Percentiles rank a stretch among this genome's conserved stretches.
Evolutionary conservation across 306 rosid genomes (phyloP).

Genomic region (Pterocarpus santalinus): DNA sequence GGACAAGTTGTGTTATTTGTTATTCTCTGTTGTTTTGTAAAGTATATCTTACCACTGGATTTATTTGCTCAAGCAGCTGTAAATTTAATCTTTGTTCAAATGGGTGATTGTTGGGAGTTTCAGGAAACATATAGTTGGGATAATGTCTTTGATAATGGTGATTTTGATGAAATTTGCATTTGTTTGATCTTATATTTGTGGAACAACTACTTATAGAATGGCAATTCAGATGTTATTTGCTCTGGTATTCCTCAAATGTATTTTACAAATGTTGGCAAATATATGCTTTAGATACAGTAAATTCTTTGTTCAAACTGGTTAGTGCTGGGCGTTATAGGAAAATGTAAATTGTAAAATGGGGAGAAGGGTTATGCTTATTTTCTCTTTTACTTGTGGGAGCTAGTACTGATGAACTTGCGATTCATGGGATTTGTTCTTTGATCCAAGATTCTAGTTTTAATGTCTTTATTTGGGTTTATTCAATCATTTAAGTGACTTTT

Average conservation of each 20-base stretch:
- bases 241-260: neutral
- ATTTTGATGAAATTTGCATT: slow-evolving; percentile 10
- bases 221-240: neutral
- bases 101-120: slow-evolving; percentile 9
- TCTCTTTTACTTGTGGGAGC: neutral
- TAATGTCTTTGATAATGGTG: neutral
- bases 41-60: slow-evolving; percentile 1
- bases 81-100: slow-evolving; percentile 5
- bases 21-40: slow-evolving; percentile 9
- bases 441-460: neutral
- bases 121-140: slow-evolving; percentile 2
- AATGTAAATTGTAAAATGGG: neutral
- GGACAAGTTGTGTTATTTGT: slow-evolving; percentile 19
- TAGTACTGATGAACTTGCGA: neutral
- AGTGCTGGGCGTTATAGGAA: slow-evolving; percentile 3
- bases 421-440: neutral
- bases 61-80: slow-evolving; percentile 29
- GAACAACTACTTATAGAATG: neutral
- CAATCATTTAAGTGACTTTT: slow-evolving; percentile 1
- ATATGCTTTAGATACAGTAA: slow-evolving; percentile 1
- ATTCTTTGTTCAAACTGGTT: slow-evolving; percentile 1
- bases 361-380: neutral
- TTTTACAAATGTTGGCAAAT: neutral
- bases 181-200: slow-evolving; percentile 17
- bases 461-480: neutral